Conservation (phyloP, 768 basidiomycete species). For the Saitozyma sp. region DNA sequence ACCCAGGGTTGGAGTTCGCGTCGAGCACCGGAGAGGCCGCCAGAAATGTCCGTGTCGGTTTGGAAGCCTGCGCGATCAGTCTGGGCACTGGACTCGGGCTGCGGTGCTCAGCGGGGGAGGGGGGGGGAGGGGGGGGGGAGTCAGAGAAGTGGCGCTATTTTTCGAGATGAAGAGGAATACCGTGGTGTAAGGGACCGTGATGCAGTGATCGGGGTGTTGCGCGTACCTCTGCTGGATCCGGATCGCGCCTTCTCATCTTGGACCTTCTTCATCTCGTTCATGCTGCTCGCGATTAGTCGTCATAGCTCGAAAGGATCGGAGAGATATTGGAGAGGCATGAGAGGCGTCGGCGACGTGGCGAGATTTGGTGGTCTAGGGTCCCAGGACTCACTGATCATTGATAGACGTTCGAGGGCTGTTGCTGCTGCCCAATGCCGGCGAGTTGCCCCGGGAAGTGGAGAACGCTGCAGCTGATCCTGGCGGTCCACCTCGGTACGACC, state of each 20-base stretch:
- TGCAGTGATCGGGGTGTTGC: background rate
- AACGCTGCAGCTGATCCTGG: no score
- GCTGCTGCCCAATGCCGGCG: no score
- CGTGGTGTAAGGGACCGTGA: no score
- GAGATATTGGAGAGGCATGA: no score
- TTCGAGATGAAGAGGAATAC: no score
- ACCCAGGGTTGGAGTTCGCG: conserved; percentile 47
- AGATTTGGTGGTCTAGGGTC: no score
- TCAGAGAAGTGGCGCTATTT: no score
- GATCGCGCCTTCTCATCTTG: conserved; percentile 19
- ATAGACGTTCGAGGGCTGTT: conserved; percentile 15
- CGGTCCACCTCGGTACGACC: no score
- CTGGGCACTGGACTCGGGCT: no score
- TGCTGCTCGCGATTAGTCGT: conserved; percentile 14
- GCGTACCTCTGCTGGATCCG: conserved; percentile 22
- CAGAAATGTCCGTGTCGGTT: conserved; percentile 47
- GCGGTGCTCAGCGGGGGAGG: background rate
- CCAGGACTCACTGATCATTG: conserved; percentile 37
- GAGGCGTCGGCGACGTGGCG: no score
- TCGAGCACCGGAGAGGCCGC: conserved; percentile 12
- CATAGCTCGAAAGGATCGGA: background rate
- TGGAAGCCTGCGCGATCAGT: conserved; percentile 24
- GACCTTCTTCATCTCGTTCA: conserved; percentile 35
- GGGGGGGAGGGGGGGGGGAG: background rate
- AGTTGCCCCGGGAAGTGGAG: no score